These are phyloP conservation scores for Paratinospora sagittata DNA, from an alignment of 164 flowering plant species.

Conservation along the genomic window DNA sequence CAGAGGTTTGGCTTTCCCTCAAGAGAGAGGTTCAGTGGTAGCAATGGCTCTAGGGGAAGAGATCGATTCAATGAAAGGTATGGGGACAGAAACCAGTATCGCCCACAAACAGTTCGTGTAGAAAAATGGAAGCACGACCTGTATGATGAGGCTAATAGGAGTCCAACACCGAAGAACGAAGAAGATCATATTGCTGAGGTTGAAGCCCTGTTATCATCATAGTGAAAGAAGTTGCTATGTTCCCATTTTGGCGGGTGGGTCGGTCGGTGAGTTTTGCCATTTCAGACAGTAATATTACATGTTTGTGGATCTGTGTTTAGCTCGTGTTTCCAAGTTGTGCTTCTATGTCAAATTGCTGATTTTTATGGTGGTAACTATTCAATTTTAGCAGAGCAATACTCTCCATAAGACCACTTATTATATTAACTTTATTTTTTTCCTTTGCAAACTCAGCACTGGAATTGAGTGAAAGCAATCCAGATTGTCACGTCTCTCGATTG, in stretches of 20 bases:
- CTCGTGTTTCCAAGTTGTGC: background rate
- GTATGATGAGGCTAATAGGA: slow-evolving; percentile 64
- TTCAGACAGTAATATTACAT: background rate
- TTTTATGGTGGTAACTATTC: no score
- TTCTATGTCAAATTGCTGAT: background rate
- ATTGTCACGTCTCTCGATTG: no score
- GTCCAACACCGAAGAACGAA: slow-evolving; percentile 67
- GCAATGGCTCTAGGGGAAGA: slow-evolving; percentile 40
- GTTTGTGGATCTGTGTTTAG: background rate
- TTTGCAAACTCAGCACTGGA: no score
- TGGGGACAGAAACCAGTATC: slow-evolving; percentile 30
- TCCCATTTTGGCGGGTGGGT: no score
- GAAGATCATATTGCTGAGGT: slow-evolving; percentile 91
- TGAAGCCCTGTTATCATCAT: slow-evolving; percentile 74
- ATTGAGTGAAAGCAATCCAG: no score
- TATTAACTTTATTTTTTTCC: background rate
- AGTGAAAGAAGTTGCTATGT: slow-evolving; percentile 4
- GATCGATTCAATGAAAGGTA: slow-evolving; percentile 44
- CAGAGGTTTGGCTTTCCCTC: slow-evolving; percentile 29
- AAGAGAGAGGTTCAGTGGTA: slow-evolving; percentile 39
- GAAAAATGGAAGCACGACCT: slow-evolving; percentile 98
- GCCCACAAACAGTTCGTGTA: slow-evolving; percentile 27
- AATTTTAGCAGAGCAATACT: background rate
- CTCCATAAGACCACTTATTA: background rate
- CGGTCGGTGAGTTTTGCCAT: background rate